Evolutionary conservation across 116 monocot genomes (phyloP), one percentile per base, ranked within the genome.

Genomic region (Zostera marina): DNA sequence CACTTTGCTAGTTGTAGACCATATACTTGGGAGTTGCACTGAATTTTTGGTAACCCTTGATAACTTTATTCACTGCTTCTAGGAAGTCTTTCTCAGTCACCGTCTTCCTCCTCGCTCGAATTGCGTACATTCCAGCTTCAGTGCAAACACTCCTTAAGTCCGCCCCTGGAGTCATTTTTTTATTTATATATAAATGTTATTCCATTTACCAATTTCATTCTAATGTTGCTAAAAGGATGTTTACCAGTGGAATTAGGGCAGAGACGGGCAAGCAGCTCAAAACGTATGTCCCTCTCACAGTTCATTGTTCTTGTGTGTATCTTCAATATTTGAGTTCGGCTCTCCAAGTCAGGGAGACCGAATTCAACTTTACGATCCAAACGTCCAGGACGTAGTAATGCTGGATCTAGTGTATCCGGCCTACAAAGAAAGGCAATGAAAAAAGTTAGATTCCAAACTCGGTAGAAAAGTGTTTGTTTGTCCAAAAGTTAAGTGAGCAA

Each of bases 21-120:
- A 92, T 87, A 55, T 92, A 92, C 61, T 87, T 92, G 20, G 92
- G 92, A 6, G 92, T 92, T 0, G 92, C 92, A 63, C 87, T 92
- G 54, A 92, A 92, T 66, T 87, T 92, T 65, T 92, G 87, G 52
- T 92, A 92, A 11, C 92, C 92, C 72, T 87, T 92, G 62, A 92
- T 92, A 24, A 92, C 92, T 59, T 92, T 87, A 20, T 87, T 92
- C 63, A 92, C 92, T 8, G 92, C 92, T 53, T 92, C 92, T 9
- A 92, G 78, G 32, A 92, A 92, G 54, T 92, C 92, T 41, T 87
- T 86, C 70, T 92, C 92, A 1, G 92, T 92, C 0, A 92, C 92
- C 0, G 92, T 92, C 87, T 92, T 92, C 69, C 92, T 86, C 15
- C 87, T 61, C 16, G 92, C 92, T 42, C 92, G 70, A 42, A 86